A percentile compares a stretch with the other conserved stretches of the same genome.
These are phyloP conservation scores for Centaurea solstitialis DNA, from an alignment of 129 eudicot species.

Conservation along the genomic window DNA sequence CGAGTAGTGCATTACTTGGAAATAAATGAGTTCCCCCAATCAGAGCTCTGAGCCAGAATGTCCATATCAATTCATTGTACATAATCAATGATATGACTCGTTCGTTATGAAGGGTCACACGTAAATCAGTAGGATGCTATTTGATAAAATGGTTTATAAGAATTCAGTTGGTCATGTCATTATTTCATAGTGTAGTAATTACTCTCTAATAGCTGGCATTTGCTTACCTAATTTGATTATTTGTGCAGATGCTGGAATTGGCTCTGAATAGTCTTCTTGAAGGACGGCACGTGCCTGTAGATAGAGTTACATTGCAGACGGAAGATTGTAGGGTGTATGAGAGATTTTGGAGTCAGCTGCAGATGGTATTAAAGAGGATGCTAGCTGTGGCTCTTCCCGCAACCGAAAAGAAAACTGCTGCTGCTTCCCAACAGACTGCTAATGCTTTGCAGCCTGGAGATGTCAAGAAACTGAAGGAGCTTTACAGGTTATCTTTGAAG, in stretches of 20 bases:
- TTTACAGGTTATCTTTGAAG: constrained; percentile 81
- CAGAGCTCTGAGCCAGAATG: not conserved
- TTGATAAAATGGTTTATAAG: not conserved
- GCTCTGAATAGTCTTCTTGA: constrained; percentile 77
- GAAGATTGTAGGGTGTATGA: constrained; percentile 41
- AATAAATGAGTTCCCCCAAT: not conserved
- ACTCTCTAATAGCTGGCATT: not conserved
- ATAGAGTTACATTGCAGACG: constrained; percentile 18
- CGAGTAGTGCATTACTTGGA: not conserved
- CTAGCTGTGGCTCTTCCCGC: constrained; percentile 48
- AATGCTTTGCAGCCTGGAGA: constrained; percentile 42
- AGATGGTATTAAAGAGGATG: constrained; percentile 72
- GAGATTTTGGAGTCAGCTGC: constrained; percentile 81
- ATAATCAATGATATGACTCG: too few relatives aligned
- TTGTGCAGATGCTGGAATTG: constrained; percentile 64
- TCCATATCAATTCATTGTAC: not conserved
- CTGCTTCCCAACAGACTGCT: constrained; percentile 40
- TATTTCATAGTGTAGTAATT: not conserved
- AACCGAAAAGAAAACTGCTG: constrained; percentile 41
- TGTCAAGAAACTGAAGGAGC: constrained; percentile 66
- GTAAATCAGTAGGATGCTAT: not conserved
- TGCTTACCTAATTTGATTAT: constrained; percentile 2
- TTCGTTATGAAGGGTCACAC: not conserved
- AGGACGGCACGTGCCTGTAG: constrained; percentile 63
- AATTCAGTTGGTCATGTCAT: not conserved